Evolutionary conservation across 2,329 filamentous ascomycete species (phyloP), one percentile per base, ranked within the genome.

Genomic region (Fusarium proliferatum): DNA sequence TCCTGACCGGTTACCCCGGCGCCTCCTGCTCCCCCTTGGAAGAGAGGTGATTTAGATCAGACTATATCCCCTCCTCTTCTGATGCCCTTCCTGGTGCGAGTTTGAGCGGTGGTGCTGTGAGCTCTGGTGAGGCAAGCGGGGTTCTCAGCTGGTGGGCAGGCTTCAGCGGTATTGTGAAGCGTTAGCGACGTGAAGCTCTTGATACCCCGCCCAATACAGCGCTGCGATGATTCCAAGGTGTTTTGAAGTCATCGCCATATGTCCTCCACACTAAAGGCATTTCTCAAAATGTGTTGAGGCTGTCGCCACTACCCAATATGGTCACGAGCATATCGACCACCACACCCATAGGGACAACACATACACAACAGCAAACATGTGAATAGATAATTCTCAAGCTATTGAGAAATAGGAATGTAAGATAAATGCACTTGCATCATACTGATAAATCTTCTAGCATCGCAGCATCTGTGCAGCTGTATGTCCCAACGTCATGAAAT

Each of bases 1-100:
- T 69, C 77, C 78, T 74, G 77, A 79, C 74, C 75, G 73, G 59
- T 78, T 67, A 52, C 78, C 67, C 64, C 69, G 71, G 73, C 76
- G 78, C 78, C 78, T 64, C 39, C 64, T 76, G 73, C 68, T 61
- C 67, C 56, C 69, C 73, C 55, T 55, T 60, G 55, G 49, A 61
- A 63, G 12, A 52, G 9, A 21, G 17, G 19, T n/a, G 6, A 21
- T 4, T 30, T 48, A 30, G 66, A 61, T 41, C 21, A 49, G 12
- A 13, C 33, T 68, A 78, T 76, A 71, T 53, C 43, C 64, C 43
- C 46, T 67, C 46, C 17, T n/a, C 19, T 21, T 43, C 23, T 38
- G 60, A 23, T 55, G 51, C 41, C 39, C 39, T 61, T 55, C 55
- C 48, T 51, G 17, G 42, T 61, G 42, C 19, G 15, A 19, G 64